These are phyloP conservation scores for Claviceps pusilla DNA, from an alignment of 2,329 filamentous ascomycete species.

Conservation along the genomic window DNA sequence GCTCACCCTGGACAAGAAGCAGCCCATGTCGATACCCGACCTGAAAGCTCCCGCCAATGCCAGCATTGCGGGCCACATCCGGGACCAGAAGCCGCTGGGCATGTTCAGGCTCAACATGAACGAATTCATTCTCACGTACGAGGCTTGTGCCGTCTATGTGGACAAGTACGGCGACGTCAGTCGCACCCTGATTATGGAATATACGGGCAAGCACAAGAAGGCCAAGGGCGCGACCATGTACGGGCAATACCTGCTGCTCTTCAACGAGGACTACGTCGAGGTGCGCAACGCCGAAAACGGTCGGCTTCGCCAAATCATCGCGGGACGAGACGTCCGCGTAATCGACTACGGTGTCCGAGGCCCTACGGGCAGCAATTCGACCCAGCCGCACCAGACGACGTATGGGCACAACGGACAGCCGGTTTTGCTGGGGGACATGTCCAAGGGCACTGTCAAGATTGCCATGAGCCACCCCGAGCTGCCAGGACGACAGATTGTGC, in stretches of 20 bases:
- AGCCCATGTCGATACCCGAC: conserved; percentile 85
- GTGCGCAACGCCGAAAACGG: conserved; percentile 95
- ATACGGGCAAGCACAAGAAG: conserved; percentile 71
- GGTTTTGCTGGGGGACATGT: conserved; percentile 27
- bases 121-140: conserved; percentile 86
- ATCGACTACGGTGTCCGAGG: conserved; percentile 69
- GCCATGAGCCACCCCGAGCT: conserved; percentile 88
- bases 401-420: conserved; percentile 21
- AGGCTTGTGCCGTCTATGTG: conserved; percentile 92
- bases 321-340: conserved; percentile 76
- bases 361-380: conserved; percentile 35
- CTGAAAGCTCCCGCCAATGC: conserved; percentile 62
- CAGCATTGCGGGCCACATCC: conserved; percentile 72
- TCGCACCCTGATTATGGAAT: conserved; percentile 92
- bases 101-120: conserved; percentile 93
- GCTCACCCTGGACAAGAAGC: conserved; percentile 92
- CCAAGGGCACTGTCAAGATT: conserved; percentile 74
- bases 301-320: conserved; percentile 81
- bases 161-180: conserved; percentile 96
- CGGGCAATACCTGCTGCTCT: conserved; percentile 79
- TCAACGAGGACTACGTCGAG: conserved; percentile 93
- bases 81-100: conserved; percentile 69
- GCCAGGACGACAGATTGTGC: conserved; percentile 68
- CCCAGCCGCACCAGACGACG: conserved; percentile 16
- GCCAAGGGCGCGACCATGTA: conserved; percentile 79